Base-by-base conservation (phyloP, 2,329 filamentous ascomycete genomes). In the Trichoderma sp. region DNA sequence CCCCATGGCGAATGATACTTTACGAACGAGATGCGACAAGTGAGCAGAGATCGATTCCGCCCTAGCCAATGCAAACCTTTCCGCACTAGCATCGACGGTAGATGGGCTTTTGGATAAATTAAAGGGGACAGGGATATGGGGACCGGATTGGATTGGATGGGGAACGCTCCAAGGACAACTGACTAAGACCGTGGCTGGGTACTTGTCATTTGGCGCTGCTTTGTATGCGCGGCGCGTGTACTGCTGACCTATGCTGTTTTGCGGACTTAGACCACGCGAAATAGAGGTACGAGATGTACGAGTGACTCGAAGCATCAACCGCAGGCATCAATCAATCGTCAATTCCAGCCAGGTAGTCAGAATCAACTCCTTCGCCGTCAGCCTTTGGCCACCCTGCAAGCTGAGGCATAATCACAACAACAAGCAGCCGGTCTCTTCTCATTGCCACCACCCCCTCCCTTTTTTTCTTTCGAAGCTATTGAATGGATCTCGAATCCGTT, bases 1-100 rank as follows among this genome's bases (percentile, higher is more conserved):
- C 46, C 30, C 59, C 28, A 63, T 16, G 43, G 26, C 30, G 30
- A 63, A 54, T 54, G 30, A 65, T 65, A 26, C 26, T 2, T 2
- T 26, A 65, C 61, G 61, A 65, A 65, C 51, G 7, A 30, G 26
- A 46, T 30, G 51, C 51, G 51, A 54, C 18, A 65, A 30, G 11
- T 39, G 61, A 37, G 51, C 51, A 24, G 18, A 65, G 61, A 65
- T 65, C 61, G 32, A 59, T 61, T 68, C 58, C 58, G 66, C 66
- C 59, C 58, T 60, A 66, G 37, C 43, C 43, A 39, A 66, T 59
- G 37, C 64, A 51, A 49, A 49, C 28, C 28, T 49, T 56, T 59
- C 66, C 49, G 58, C 66, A 68, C 66, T 68, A 68, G 58, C 58
- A 68, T 61, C 56, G 66, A 60, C 66, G 66, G 58, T 63, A 68